Evolutionary conservation across 164 flowering plant genomes (phyloP).

Genomic region (Kalanchoe fedtschenkoi): DNA sequence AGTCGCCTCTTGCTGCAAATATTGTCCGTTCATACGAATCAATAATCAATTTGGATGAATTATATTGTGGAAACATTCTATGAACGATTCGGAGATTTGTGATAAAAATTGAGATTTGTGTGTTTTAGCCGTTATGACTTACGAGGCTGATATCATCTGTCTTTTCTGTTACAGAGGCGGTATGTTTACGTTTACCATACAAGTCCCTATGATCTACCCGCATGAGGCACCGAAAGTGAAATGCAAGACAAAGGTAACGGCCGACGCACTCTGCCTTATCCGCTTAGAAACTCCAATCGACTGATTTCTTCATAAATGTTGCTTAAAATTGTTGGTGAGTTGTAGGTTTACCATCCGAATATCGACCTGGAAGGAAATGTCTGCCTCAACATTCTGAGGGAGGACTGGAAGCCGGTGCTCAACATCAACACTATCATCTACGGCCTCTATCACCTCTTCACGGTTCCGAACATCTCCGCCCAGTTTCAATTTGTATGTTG

Average conservation of each 20-base stretch:
- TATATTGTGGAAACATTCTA: too few species aligned
- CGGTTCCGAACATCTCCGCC: slow-evolving; percentile 14
- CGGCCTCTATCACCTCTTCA: slow-evolving; percentile 35
- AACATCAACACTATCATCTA: slow-evolving; percentile 37
- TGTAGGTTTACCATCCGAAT: slow-evolving; percentile 39
- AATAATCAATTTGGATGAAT: too few species aligned
- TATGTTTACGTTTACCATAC: slow-evolving; percentile 24
- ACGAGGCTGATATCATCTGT: too few species aligned
- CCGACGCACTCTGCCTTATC: not conserved
- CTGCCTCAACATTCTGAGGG: slow-evolving; percentile 38
- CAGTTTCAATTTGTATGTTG: not conserved
- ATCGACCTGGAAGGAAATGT: slow-evolving; percentile 42
- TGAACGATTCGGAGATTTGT: too few species aligned
- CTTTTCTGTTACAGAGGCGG: slow-evolving; percentile 21
- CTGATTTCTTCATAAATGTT: not conserved
- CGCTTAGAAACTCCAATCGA: not conserved
- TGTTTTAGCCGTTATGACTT: too few species aligned
- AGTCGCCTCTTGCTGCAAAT: slow-evolving; percentile 12
- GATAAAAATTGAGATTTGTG: too few species aligned
- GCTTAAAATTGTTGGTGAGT: not conserved
- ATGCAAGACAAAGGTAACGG: slow-evolving; percentile 37
- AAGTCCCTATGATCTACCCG: slow-evolving; percentile 28
- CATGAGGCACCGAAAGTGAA: slow-evolving; percentile 40
- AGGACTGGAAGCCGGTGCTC: slow-evolving; percentile 43
- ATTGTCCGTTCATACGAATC: too few species aligned